A percentile compares a stretch with the other conserved stretches of the same genome.
Evolutionary conservation across 2,329 filamentous ascomycete genomes (phyloP).

Genomic region (Monilinia aucupariae): DNA sequence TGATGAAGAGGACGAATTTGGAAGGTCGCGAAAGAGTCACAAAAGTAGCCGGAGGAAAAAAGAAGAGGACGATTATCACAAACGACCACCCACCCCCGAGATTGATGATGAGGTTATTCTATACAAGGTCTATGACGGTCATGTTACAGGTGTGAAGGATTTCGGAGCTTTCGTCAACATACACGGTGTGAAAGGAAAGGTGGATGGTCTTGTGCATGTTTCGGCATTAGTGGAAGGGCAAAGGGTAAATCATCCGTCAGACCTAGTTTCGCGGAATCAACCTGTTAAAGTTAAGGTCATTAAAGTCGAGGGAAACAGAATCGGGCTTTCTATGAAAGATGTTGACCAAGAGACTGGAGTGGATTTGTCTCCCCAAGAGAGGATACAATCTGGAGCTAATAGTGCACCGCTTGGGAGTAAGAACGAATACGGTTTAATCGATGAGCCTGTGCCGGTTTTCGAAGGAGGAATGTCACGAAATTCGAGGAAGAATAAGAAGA

Average conservation of each 20-base stretch:
- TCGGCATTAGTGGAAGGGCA: slow-evolving; percentile 81
- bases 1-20: slow-evolving; percentile 55
- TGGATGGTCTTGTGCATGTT: slow-evolving; percentile 90
- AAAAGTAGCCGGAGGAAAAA: slow-evolving; percentile 38
- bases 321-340: slow-evolving; percentile 94
- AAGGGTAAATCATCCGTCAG: slow-evolving; percentile 86
- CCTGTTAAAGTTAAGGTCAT: slow-evolving; percentile 87
- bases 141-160: slow-evolving; percentile 87
- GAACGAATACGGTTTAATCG: slow-evolving; percentile 50
- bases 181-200: slow-evolving; percentile 78
- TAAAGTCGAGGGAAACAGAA: slow-evolving; percentile 73
- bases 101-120: slow-evolving; percentile 76
- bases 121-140: slow-evolving; percentile 84
- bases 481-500: slow-evolving; percentile 67
- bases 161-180: slow-evolving; percentile 95
- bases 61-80: slow-evolving; percentile 55
- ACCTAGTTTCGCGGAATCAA: slow-evolving; percentile 75
- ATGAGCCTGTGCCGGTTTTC: slow-evolving; percentile 54
- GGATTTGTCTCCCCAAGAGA: slow-evolving; percentile 72
- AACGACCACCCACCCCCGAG: slow-evolving; percentile 62
- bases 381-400: slow-evolving; percentile 85
- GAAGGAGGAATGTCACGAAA: slow-evolving; percentile 51
- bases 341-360: slow-evolving; percentile 85
- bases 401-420: slow-evolving; percentile 67
- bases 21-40: slow-evolving; percentile 42